Percentiles rank a stretch among this genome's conserved stretches.
Conservation (phyloP, 257 asterid species). For the Nicotiana otophora region DNA sequence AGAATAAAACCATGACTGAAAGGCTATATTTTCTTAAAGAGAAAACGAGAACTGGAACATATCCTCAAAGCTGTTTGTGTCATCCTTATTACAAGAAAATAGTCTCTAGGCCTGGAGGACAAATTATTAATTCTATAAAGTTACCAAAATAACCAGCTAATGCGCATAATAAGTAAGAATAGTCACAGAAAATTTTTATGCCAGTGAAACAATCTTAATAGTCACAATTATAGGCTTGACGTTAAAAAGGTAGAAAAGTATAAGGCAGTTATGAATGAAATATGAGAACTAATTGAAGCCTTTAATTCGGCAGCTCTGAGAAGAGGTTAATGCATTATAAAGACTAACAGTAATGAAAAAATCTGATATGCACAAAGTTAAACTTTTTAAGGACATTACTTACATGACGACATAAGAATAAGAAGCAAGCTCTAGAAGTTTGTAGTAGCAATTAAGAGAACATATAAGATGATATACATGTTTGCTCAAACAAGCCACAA, state of each 20-base stretch:
- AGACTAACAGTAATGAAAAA: background rate
- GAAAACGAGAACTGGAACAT: background rate
- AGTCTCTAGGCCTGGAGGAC: background rate
- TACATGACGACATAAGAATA: background rate
- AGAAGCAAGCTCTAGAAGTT: background rate
- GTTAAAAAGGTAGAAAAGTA: too few species aligned
- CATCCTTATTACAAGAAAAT: background rate
- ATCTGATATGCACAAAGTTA: background rate
- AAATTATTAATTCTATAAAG: background rate
- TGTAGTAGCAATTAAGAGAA: conserved; percentile 1
- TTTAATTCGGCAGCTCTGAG: background rate
- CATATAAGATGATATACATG: background rate
- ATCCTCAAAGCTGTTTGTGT: background rate
- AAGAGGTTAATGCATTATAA: background rate
- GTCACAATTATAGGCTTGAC: too few species aligned
- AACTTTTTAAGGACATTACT: background rate
- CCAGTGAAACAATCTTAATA: background rate
- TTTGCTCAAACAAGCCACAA: background rate
- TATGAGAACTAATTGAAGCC: background rate
- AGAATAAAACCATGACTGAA: background rate
- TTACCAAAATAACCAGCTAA: background rate
- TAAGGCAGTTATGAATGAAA: background rate
- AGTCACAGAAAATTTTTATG: background rate
- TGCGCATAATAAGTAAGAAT: background rate
- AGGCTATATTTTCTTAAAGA: background rate